Evolutionary conservation across 345 rosid species (phyloP), one percentile per base, ranked within the genome.

Genomic region (Boechera retrofracta): DNA sequence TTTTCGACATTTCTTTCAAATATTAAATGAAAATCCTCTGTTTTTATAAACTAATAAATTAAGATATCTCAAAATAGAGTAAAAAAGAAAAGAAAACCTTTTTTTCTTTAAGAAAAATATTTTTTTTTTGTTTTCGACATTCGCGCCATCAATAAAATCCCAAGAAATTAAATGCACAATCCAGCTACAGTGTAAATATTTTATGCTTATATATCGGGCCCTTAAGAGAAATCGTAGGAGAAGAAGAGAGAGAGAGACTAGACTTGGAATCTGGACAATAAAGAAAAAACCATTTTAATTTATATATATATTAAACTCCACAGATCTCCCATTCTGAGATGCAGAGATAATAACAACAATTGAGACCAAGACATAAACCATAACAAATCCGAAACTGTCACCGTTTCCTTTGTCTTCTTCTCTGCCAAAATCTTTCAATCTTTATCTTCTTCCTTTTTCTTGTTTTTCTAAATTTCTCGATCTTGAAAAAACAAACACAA

Each of bases 371-470:
- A 39, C 51, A 73, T 52, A n/a, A 6, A 39, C 11, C 38, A 64
- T 12, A 38, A 11, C 15, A 38, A 62, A 53, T 56, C 67, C 26
- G 69, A 69, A 76, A 41, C 57, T 77, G 49, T 63, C 80, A 77
- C 64, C 71, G 41, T 77, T 62, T 47, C 45, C 70, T 61, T 63
- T 64, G 58, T 57, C 78, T 65, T 64, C 64, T 77, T 61, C 42
- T 77, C 81, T 77, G 54, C 63, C 31, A 24, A 6, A 55, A 44
- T 56, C 31, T 44, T 55, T 13, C 63, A 42, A 52, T 44, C 60
- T 71, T 24, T 24, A 41, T 77, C 67, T 21, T 64, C 61, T 65
- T 58, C 2, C 41, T 5, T 41, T 10, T 62, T 51, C 49, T 51
- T 33, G 2, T 18, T 12, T 2, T 31, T 42, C 6, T 32, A 35